Evolutionary conservation across 208 protist genomes (phyloP).

Genomic region (Leishmania tropica): DNA sequence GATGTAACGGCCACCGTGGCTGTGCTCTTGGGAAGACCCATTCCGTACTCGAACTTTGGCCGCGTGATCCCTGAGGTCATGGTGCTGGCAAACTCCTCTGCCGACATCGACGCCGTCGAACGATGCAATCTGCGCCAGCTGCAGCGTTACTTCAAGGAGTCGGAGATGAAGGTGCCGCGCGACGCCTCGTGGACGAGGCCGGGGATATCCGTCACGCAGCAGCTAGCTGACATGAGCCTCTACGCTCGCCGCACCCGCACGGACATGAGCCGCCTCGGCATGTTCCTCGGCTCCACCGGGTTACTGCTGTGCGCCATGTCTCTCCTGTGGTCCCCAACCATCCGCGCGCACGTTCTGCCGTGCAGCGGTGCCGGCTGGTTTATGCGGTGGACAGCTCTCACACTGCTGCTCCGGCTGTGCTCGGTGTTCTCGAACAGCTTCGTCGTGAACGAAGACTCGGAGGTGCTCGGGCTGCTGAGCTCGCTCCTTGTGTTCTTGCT

Average conservation of each 20-base stretch:
- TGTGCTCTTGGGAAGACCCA: conserved; percentile 91
- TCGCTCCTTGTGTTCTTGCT: conserved; percentile 30
- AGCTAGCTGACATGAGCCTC: conserved; percentile 52
- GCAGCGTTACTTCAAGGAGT: conserved; percentile 39
- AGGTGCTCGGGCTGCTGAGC: conserved; percentile 39
- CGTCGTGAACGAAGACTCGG: conserved; percentile 70
- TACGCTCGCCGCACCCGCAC: conserved; percentile 48
- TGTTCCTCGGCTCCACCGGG: conserved; percentile 50
- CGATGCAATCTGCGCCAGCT: conserved; percentile 62
- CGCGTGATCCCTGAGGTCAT: conserved; percentile 89
- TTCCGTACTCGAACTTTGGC: conserved; percentile 96
- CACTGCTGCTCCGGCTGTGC: conserved; percentile 52
- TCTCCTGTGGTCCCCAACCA: conserved; percentile 35
- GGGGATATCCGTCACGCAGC: conserved; percentile 17
- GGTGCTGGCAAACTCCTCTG: conserved; percentile 45
- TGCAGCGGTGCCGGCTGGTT: conserved; percentile 23
- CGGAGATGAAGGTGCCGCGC: conserved; percentile 29
- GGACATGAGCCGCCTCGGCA: conserved; percentile 48
- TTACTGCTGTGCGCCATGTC: conserved; percentile 50
- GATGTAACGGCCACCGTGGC: conserved; percentile 95
- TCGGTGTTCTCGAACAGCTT: conserved; percentile 80
- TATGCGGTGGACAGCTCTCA: conserved; percentile 33
- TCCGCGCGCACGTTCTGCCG: conserved; percentile 17
- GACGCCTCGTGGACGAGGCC: conserved; percentile 13
- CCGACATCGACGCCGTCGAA: conserved; percentile 42